Evolutionary conservation across 345 rosid species (phyloP), one percentile per base, ranked within the genome.

Genomic region (Eucalyptus tenuipes): DNA sequence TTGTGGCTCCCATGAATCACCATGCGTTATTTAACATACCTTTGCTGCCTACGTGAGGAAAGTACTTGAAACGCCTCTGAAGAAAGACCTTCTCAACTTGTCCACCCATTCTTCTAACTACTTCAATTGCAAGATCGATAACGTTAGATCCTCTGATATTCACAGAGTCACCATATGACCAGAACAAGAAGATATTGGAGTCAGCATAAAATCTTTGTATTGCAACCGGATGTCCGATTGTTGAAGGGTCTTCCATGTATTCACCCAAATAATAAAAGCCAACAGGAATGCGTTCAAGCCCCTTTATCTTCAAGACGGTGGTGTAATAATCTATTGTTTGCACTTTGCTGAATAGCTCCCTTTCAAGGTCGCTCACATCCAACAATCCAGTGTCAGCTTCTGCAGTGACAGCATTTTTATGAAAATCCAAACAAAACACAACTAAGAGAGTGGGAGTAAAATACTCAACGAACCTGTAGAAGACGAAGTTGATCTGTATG

Each of bases 191-290:
- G 88, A 94, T 91, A 88, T 95, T 91, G 15, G 97, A 87, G 90
- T 95, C 94, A 17, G 92, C 91, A 87, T 90, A 94, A 91, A 93
- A 95, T 92, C 90, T 94, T 92, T 95, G 97, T 95, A 95, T 92
- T 88, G 97, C 97, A 75, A 94, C 94, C 14, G 97, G 96, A 89
- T 92, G 88, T 68, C 97, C 97, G 42, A 94, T 92, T 49, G 95
- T 92, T 52, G 92, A 89, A 88, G 97, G 96, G 89, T 95, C 95
- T 8, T 94, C 94, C 94, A 95, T 94, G 88, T 93, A 93, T 90
- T 94, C 95, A n/a, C 92, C 93, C 15, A 95, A 94, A 91, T 94
- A 94, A 53, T 93, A 95, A 84, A 95, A 95, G 49, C 97, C 96
- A 10, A 92, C 86, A 57, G 95, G 96, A 88, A 94, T 89, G 47